A percentile compares a stretch with the other conserved stretches of the same genome.
Conservation (phyloP, 352 stramenopile species). For the Phytophthora hybrid region DNA sequence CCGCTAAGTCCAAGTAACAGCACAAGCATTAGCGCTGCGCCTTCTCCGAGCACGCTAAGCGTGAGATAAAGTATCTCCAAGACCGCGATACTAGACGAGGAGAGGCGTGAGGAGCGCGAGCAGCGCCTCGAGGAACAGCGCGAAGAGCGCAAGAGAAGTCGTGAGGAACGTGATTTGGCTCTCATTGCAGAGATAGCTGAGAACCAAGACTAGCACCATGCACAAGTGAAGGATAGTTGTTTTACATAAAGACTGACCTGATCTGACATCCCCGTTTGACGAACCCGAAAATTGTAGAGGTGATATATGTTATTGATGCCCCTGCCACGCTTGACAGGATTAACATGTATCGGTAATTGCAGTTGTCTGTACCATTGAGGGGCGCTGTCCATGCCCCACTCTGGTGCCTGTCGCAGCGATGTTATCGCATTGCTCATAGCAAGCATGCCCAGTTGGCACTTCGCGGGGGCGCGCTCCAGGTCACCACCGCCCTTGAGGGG, state of each 20-base stretch:
- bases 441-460: background rate
- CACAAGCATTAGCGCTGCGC: too few relatives aligned
- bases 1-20: too few relatives aligned
- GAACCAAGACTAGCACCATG: background rate
- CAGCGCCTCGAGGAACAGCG: background rate
- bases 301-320: slow-evolving; percentile 7
- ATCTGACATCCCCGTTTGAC: slow-evolving; percentile 11
- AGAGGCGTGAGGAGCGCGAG: background rate
- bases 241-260: slow-evolving; percentile 8
- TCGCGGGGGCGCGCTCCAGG: background rate
- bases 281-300: slow-evolving; percentile 7
- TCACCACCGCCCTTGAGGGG: background rate
- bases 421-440: slow-evolving; percentile 9
- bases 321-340: background rate
- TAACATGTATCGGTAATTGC: background rate
- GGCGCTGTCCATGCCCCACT: background rate
- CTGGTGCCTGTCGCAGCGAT: slow-evolving; percentile 1
- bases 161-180: background rate
- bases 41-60: too few relatives aligned
- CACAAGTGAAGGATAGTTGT: background rate
- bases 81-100: background rate
- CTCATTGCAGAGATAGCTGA: background rate
- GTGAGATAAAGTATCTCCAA: background rate
- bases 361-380: background rate
- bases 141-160: background rate